phyloP scores from a whole-genome alignment of 331 rosid genomes.

The Acacia concinna region DNA sequence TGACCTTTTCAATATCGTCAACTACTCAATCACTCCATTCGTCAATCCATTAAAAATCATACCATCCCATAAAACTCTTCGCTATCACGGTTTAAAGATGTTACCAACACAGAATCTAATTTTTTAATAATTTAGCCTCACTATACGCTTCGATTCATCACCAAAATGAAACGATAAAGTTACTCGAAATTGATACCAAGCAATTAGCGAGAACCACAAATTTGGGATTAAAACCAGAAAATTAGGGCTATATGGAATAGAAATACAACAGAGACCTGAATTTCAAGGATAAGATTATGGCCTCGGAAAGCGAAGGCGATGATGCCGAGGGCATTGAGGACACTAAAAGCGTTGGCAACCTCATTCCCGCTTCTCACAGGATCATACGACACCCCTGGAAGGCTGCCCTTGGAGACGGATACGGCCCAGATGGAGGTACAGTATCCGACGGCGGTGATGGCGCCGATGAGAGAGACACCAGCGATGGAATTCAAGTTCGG shows the following conservation, averaged over 20 bases:
- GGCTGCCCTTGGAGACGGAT: conserved; percentile 62
- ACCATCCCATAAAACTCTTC: background rate
- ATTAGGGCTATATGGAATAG: background rate
- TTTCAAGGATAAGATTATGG: conserved; percentile 83
- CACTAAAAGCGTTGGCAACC: conserved; percentile 38
- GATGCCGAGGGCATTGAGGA: conserved; percentile 72
- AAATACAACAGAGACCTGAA: conserved; percentile 50
- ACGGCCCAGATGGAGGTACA: conserved; percentile 65
- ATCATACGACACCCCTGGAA: conserved; percentile 49
- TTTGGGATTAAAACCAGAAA: background rate
- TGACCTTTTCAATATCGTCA: background rate
- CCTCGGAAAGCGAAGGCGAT: conserved; percentile 85
- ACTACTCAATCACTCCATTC: background rate
- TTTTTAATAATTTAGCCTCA: background rate
- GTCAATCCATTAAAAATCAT: background rate
- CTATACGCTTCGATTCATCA: background rate
- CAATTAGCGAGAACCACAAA: background rate
- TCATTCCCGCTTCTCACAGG: conserved; percentile 33
- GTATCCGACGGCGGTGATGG: conserved; percentile 73
- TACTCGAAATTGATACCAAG: background rate
- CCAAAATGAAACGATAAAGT: background rate
- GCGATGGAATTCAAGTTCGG: conserved; percentile 87
- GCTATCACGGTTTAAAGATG: background rate
- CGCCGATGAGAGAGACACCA: conserved; percentile 69
- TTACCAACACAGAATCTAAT: background rate